These are phyloP conservation scores for Podila horticola DNA, from an alignment of 192 early-diverging fungal species.

Conservation along the genomic window DNA sequence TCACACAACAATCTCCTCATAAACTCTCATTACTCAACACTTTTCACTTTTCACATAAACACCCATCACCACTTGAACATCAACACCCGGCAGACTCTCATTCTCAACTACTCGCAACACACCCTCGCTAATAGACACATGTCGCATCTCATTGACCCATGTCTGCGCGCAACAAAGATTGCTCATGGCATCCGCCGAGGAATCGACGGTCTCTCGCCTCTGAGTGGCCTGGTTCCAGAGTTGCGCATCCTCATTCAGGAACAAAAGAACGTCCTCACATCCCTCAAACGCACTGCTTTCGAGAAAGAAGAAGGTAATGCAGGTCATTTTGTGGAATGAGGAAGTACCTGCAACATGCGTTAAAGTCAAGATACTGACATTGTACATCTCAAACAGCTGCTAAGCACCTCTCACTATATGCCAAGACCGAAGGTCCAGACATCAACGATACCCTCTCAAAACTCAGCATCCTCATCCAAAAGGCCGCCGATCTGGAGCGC, in stretches of 20 bases:
- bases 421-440: constrained; percentile 49
- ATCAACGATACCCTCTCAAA: constrained; percentile 38
- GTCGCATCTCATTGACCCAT: constrained; percentile 47
- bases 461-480: constrained; percentile 32
- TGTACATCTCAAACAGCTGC: constrained; percentile 13
- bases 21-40: too few species aligned
- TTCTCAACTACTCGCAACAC: too few species aligned
- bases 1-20: too few species aligned
- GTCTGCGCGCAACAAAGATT: constrained; percentile 50
- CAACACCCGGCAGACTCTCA: background rate
- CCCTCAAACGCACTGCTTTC: constrained; percentile 39
- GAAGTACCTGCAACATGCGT: background rate
- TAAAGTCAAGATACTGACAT: background rate
- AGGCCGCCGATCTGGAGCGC: constrained; percentile 42
- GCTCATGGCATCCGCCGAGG: constrained; percentile 43
- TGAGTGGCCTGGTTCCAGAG: constrained; percentile 49
- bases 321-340: too few species aligned
- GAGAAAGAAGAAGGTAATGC: constrained; percentile 49
- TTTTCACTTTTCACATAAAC: background rate
- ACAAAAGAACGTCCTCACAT: constrained; percentile 47
- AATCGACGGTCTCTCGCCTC: constrained; percentile 46
- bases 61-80: background rate
- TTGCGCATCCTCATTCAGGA: constrained; percentile 48
- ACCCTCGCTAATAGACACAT: constrained; percentile 7
- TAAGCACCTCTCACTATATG: constrained; percentile 40